Evolutionary conservation across 768 basidiomycete genomes (phyloP).

Genomic region (Boletus vinaceobasis): DNA sequence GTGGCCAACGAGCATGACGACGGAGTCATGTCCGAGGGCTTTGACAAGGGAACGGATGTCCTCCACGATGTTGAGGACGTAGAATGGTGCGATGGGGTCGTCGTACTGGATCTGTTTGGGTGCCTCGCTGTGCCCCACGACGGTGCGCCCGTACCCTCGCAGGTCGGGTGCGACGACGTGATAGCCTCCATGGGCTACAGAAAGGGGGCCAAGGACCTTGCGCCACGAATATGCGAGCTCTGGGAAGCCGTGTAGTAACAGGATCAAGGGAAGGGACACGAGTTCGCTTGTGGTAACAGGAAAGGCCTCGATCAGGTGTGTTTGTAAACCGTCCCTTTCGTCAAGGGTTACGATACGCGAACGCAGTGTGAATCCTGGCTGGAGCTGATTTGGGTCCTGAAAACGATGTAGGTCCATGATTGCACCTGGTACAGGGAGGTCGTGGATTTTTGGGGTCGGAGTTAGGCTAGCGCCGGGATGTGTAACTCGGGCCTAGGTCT

Average conservation of each 20-base stretch:
- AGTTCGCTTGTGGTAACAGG: conserved; percentile 22
- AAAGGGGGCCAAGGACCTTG: conserved; percentile 50
- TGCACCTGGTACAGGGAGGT: background rate
- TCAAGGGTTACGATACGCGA: conserved; percentile 38
- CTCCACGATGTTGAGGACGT: conserved; percentile 47
- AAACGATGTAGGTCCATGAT: conserved; percentile 15
- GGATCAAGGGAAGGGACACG: conserved; percentile 41
- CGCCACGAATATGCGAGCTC: conserved; percentile 67
- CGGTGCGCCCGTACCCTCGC: conserved; percentile 49
- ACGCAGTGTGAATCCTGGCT: conserved; percentile 34
- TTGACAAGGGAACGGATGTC: conserved; percentile 52
- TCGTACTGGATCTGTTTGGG: conserved; percentile 34
- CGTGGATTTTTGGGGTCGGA: background rate
- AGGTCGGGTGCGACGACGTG: conserved; percentile 63
- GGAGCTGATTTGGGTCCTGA: conserved; percentile 16
- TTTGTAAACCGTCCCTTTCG: conserved; percentile 40
- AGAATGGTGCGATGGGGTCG: conserved; percentile 50
- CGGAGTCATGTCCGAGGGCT: conserved; percentile 47
- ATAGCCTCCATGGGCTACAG: conserved; percentile 42
- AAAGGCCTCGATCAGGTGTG: conserved; percentile 50
- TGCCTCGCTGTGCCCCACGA: conserved; percentile 24
- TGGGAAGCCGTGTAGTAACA: conserved; percentile 66
- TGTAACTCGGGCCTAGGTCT: background rate
- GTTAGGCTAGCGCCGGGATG: background rate
- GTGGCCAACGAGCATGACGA: conserved; percentile 54